A percentile compares a stretch with the other conserved stretches of the same genome.
phyloP scores from a whole-genome alignment of 163 green algal species.

The Chloroidium sp. region DNA sequence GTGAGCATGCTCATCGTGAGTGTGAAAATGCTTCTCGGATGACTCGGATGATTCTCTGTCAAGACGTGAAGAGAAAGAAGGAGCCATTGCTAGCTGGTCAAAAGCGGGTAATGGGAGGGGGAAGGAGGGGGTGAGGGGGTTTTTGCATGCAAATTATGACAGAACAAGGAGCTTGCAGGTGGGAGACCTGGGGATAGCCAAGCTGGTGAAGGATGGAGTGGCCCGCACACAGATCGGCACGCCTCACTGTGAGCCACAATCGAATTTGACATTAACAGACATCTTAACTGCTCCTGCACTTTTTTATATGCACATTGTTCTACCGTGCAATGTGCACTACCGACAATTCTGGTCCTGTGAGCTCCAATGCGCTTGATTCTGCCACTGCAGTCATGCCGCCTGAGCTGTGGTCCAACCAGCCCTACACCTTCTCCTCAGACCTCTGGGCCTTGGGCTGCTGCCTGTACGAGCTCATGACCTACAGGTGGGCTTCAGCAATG shows the following conservation, averaged over 20 bases:
- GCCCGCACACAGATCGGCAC: constrained; percentile 68
- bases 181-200: constrained; percentile 60
- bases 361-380: no score
- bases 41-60: no score
- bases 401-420: constrained; percentile 49
- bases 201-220: constrained; percentile 63
- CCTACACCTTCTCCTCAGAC: constrained; percentile 68
- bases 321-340: no score
- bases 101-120: no score
- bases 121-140: not conserved
- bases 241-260: constrained; percentile 29
- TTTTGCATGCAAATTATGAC: not conserved
- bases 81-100: no score
- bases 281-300: no score
- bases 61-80: no score
- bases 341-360: no score
- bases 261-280: no score
- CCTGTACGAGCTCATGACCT: constrained; percentile 80
- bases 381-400: constrained; percentile 35
- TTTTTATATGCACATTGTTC: no score
- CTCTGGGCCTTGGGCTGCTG: constrained; percentile 69
- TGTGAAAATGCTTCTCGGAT: no score
- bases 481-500: constrained; percentile 23
- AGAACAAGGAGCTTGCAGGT: not conserved
- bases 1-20: no score